Evolutionary conservation across 2,329 filamentous ascomycete genomes (phyloP).

Genomic region (Apiospora koreana): DNA sequence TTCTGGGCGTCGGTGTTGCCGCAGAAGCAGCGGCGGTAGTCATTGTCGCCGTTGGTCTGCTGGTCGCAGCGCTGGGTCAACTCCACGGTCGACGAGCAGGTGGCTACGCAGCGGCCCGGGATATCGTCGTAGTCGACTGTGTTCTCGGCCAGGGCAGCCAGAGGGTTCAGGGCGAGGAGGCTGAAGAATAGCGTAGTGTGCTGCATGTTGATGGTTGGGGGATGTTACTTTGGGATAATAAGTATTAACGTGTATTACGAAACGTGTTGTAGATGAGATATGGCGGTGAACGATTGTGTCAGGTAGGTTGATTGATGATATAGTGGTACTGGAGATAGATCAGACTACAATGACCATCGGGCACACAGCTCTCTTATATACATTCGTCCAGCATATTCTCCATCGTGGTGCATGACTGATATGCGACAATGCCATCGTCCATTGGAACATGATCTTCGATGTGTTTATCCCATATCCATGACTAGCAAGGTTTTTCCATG

Average conservation of each 20-base stretch:
- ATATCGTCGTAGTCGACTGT: slow-evolving; percentile 20
- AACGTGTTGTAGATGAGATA: not conserved
- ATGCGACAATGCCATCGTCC: not conserved
- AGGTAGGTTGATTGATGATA: not conserved
- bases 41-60: slow-evolving; percentile 16
- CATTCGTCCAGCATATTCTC: not conserved
- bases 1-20: slow-evolving; percentile 12
- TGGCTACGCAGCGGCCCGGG: slow-evolving; percentile 17
- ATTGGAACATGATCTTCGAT: not conserved
- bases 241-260: too few species aligned
- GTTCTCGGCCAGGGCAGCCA: slow-evolving; percentile 20
- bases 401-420: not conserved
- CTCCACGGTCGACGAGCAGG: slow-evolving; percentile 23
- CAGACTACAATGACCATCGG: not conserved
- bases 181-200: not conserved
- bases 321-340: not conserved
- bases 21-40: slow-evolving; percentile 22
- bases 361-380: not conserved
- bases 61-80: slow-evolving; percentile 21
- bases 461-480: not conserved
- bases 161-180: slow-evolving; percentile 16
- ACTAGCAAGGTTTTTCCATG: not conserved
- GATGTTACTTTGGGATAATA: too few species aligned
- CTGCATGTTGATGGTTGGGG: not conserved
- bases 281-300: too few species aligned